These are phyloP conservation scores for Chloropicon primus DNA, from an alignment of 139 green algal genomes.

Conservation along the genomic window DNA sequence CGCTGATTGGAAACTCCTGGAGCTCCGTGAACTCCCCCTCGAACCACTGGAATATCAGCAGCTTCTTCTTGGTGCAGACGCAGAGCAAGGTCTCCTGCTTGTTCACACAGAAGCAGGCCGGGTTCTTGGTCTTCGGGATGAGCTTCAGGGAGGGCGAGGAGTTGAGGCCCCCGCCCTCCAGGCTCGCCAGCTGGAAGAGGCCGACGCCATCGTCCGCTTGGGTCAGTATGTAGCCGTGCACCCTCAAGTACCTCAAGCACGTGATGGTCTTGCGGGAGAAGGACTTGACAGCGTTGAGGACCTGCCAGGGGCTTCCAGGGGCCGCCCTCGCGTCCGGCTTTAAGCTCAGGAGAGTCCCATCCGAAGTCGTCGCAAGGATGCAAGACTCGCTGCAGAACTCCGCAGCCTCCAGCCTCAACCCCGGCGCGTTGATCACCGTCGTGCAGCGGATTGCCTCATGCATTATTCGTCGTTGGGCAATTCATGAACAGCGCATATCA, in stretches of 20 bases:
- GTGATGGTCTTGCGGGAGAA: neutral
- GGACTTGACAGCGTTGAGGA: neutral
- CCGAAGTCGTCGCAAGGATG: neutral
- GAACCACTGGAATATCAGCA: slow-evolving; percentile 21
- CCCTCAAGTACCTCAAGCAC: neutral
- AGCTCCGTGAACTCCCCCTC: slow-evolving; percentile 32
- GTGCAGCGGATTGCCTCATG: neutral
- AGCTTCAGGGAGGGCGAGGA: neutral
- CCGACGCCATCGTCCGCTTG: neutral
- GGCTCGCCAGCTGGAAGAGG: neutral
- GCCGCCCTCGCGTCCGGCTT: no score
- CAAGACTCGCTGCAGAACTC: neutral
- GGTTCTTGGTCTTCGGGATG: neutral
- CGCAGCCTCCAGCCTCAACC: neutral
- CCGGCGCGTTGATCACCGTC: neutral
- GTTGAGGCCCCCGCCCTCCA: neutral
- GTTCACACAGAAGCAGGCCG: neutral
- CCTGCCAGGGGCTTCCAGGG: neutral
- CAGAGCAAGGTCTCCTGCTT: neutral
- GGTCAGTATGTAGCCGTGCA: neutral
- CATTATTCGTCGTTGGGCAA: no score
- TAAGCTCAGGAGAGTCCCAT: neutral
- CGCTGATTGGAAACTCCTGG: slow-evolving; percentile 30
- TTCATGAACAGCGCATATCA: no score
- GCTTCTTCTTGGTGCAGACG: neutral